These are phyloP conservation scores for Fusarium irregulare DNA, from an alignment of 2,329 filamentous ascomycete genomes.

Conservation along the genomic window DNA sequence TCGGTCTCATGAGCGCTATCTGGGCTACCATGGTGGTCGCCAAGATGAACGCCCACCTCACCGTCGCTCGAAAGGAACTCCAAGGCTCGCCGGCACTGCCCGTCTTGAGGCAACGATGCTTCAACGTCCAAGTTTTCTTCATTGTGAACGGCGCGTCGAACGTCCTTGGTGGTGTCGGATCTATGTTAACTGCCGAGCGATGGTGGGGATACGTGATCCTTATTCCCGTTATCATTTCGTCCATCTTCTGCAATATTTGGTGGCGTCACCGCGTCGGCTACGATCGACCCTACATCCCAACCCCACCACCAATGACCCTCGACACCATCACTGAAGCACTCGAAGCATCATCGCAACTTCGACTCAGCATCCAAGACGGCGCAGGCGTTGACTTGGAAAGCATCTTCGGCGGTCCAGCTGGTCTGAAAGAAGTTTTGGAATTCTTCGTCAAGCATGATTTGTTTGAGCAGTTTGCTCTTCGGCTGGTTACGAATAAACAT, in stretches of 20 bases:
- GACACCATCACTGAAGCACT: slow-evolving; percentile 12
- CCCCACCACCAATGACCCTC: background rate
- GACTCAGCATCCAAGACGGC: slow-evolving; percentile 8
- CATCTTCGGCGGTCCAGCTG: background rate
- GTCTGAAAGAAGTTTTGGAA: slow-evolving; percentile 8
- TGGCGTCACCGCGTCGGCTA: slow-evolving; percentile 62
- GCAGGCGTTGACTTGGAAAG: slow-evolving; percentile 1
- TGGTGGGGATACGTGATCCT: slow-evolving; percentile 67
- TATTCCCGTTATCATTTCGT: slow-evolving; percentile 60
- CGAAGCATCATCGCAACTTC: slow-evolving; percentile 23
- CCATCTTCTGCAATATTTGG: slow-evolving; percentile 60
- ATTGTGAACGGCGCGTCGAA: slow-evolving; percentile 58
- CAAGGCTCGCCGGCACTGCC: slow-evolving; percentile 40
- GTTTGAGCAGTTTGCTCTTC: slow-evolving; percentile 31
- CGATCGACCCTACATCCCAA: slow-evolving; percentile 29
- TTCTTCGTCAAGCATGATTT: slow-evolving; percentile 32
- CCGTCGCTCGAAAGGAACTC: slow-evolving; percentile 42
- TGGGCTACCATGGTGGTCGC: slow-evolving; percentile 60
- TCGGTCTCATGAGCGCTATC: slow-evolving; percentile 59
- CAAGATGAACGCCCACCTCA: slow-evolving; percentile 55
- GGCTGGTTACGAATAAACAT: slow-evolving; percentile 7
- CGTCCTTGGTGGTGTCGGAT: slow-evolving; percentile 60
- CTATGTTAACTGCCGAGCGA: slow-evolving; percentile 60
- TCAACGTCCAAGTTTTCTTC: slow-evolving; percentile 56
- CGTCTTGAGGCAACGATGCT: slow-evolving; percentile 52